Evolutionary conservation across 805 yeast genomes (phyloP).

Genomic region (Candida verbasci): DNA sequence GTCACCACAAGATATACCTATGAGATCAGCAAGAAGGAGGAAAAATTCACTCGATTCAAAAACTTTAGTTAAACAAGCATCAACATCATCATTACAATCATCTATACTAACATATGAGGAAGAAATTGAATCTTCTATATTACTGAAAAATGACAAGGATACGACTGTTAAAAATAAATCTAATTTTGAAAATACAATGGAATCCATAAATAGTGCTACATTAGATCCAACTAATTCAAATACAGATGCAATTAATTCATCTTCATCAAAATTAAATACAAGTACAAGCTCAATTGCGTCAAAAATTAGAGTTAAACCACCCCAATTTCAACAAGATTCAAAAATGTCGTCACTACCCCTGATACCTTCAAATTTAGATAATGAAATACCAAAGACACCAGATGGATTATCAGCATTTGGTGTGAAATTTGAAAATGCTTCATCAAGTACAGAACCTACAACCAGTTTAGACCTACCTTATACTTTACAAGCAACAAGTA

Average conservation of each 20-base stretch:
- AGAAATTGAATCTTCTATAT: background rate
- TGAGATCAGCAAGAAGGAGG: slow-evolving; percentile 19
- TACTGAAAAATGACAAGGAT: background rate
- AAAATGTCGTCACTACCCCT: background rate
- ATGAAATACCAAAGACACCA: slow-evolving; percentile 11
- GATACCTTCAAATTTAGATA: background rate
- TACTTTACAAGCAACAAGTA: background rate
- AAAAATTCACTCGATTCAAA: slow-evolving; percentile 10
- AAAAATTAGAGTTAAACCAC: slow-evolving; percentile 8
- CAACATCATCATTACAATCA: slow-evolving; percentile 1
- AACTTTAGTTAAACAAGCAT: background rate
- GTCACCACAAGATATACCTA: slow-evolving; percentile 9
- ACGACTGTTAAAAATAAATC: background rate
- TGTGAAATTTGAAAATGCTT: background rate
- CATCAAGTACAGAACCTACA: background rate
- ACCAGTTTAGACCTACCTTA: slow-evolving; percentile 9
- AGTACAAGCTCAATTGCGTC: slow-evolving; percentile 10
- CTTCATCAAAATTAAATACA: slow-evolving; percentile 3
- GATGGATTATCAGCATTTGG: background rate
- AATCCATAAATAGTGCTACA: background rate
- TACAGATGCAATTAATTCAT: background rate
- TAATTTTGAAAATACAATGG: background rate
- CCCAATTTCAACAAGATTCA: slow-evolving; percentile 1
- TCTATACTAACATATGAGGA: slow-evolving; percentile 1
- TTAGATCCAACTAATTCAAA: background rate